Evolutionary conservation across 1,284 basidiomycete genomes (phyloP).

Genomic region (Gomphus bonarii): DNA sequence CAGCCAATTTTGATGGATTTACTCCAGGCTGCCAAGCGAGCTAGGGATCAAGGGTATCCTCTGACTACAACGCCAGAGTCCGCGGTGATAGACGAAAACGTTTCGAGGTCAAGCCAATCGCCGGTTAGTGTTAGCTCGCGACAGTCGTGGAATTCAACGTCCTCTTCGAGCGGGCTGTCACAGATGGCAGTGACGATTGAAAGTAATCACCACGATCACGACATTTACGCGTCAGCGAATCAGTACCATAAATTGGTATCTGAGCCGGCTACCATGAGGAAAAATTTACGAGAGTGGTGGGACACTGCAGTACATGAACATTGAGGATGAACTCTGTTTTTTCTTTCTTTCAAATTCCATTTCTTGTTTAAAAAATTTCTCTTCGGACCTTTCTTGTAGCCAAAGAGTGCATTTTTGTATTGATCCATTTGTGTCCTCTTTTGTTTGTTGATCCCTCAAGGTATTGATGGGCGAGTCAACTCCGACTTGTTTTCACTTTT

Average conservation of each 20-base stretch:
- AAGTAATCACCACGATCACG: neutral
- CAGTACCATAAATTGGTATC: neutral
- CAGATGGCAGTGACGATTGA: neutral
- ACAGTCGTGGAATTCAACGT: constrained; percentile 1
- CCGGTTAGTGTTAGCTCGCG: constrained; percentile 1
- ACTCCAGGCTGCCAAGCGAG: neutral
- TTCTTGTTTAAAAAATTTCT: neutral
- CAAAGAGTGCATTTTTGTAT: neutral
- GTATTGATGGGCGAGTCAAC: too few species aligned
- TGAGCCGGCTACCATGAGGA: neutral
- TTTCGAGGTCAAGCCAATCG: constrained; percentile 2
- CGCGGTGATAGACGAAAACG: neutral
- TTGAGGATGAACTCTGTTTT: neutral
- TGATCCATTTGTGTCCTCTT: too few species aligned
- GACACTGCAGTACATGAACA: neutral
- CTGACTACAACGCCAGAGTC: constrained; percentile 2
- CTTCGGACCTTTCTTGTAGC: neutral
- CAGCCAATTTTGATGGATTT: constrained; percentile 4
- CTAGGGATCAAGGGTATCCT: constrained; percentile 6
- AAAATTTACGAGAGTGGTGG: constrained; percentile 8
- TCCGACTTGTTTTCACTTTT: too few species aligned
- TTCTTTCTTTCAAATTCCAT: neutral
- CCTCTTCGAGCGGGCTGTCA: neutral
- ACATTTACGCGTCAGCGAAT: neutral
- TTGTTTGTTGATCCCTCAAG: too few species aligned